Conservation (phyloP, 768 basidiomycete genomes). For the Termitomyces titanicus region DNA sequence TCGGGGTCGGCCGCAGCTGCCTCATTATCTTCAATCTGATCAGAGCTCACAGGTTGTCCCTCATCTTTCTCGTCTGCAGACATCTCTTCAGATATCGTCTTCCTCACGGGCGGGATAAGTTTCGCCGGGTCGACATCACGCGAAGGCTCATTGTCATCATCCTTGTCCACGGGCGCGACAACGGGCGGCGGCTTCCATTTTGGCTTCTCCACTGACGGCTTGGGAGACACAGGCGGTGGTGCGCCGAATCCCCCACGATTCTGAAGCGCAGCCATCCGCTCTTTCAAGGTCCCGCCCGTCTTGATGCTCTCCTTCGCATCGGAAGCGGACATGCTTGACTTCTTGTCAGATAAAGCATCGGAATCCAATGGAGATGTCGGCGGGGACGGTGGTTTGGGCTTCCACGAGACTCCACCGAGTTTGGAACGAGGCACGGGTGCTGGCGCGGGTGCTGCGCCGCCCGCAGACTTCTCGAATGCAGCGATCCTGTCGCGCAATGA, state of each 20-base stretch:
- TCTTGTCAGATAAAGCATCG: conserved; percentile 23
- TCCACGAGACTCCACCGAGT: conserved; percentile 68
- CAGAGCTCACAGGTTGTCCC: background rate
- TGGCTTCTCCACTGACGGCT: conserved; percentile 63
- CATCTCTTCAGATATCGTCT: conserved; percentile 16
- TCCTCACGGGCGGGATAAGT: conserved; percentile 30
- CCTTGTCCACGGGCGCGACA: conserved; percentile 39
- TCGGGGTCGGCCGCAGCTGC: conserved; percentile 44
- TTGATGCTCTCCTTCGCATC: conserved; percentile 89
- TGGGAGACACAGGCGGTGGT: conserved; percentile 48
- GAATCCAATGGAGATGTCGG: conserved; percentile 33
- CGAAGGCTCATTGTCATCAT: conserved; percentile 36
- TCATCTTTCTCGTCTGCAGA: conserved; percentile 4
- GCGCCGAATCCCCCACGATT: conserved; percentile 78
- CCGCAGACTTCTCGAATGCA: conserved; percentile 72
- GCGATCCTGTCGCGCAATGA: conserved; percentile 88
- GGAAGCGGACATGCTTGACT: conserved; percentile 65
- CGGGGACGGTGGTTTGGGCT: conserved; percentile 58
- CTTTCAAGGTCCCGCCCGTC: conserved; percentile 78
- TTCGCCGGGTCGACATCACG: conserved; percentile 22
- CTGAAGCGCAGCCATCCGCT: conserved; percentile 93
- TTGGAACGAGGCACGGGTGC: conserved; percentile 58
- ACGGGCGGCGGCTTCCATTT: conserved; percentile 85
- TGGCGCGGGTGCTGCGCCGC: conserved; percentile 27
- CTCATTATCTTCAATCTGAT: conserved; percentile 25